Conservation (phyloP, 2,329 filamentous ascomycete genomes). For the Fusarium hostae region DNA sequence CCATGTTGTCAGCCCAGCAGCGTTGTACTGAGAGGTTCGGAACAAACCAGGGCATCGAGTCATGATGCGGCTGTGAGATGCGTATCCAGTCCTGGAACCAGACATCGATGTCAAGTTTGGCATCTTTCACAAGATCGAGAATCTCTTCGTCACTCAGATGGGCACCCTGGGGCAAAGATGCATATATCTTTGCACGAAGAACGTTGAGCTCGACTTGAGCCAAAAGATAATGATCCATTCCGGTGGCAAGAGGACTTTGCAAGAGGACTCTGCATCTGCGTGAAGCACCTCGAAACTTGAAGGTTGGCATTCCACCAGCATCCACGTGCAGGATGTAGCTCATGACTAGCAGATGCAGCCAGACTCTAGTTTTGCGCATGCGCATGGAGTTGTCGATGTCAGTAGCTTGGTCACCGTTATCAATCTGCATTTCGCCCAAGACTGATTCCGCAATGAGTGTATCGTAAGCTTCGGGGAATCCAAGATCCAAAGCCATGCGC, state of each 20-base stretch:
- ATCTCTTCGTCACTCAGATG: not conserved
- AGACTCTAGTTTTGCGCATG: constrained; percentile 14
- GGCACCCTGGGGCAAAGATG: not conserved
- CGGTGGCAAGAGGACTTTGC: constrained; percentile 2
- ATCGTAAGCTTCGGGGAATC: constrained; percentile 14
- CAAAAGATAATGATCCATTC: constrained; percentile 18
- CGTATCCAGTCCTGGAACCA: constrained; percentile 25
- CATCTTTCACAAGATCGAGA: constrained; percentile 7
- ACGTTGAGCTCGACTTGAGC: constrained; percentile 16
- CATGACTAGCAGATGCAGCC: constrained; percentile 6
- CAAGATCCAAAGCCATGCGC: constrained; percentile 16
- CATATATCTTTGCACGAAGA: constrained; percentile 19
- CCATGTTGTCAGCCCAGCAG: constrained; percentile 25
- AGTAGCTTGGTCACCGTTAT: accelerated
- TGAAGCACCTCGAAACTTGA: constrained; percentile 17
- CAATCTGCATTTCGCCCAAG: not conserved
- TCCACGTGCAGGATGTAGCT: constrained; percentile 19
- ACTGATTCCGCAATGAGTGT: not conserved
- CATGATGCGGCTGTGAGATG: not conserved
- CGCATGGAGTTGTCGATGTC: not conserved
- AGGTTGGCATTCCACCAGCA: constrained; percentile 7
- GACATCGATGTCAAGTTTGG: constrained; percentile 19
- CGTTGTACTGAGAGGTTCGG: constrained; percentile 7
- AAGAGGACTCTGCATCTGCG: constrained; percentile 10
- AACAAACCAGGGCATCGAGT: constrained; percentile 11